A percentile compares a stretch with the other conserved stretches of the same genome.
Evolutionary conservation across 2,329 filamentous ascomycete genomes (phyloP).

Genomic region (Chaetomium globosum): DNA sequence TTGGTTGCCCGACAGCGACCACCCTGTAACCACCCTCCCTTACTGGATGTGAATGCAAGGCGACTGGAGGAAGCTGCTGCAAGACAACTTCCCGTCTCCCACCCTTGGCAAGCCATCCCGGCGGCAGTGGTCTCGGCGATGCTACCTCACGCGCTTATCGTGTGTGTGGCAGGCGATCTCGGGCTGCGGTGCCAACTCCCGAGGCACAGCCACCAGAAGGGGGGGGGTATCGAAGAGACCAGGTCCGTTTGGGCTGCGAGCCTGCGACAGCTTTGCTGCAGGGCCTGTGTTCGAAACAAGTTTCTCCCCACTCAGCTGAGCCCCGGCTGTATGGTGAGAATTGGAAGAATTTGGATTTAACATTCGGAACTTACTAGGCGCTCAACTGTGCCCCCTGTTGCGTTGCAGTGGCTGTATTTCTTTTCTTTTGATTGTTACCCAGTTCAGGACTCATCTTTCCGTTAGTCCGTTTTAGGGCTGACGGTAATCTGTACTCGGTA

Average conservation of each 20-base stretch:
- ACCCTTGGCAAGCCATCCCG: neutral
- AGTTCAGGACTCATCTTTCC: neutral
- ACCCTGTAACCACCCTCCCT: neutral
- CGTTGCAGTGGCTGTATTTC: neutral
- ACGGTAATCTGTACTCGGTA: neutral
- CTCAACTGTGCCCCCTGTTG: neutral
- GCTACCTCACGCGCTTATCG: neutral
- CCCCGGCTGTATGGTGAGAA: neutral
- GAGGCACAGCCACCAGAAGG: conserved; percentile 4
- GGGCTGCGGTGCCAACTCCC: neutral
- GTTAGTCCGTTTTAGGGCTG: neutral
- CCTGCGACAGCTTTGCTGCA: neutral
- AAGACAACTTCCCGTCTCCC: too few species aligned
- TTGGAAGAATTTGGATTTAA: neutral
- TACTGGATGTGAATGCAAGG: too few species aligned
- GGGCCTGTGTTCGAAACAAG: neutral
- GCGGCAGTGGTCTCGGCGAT: neutral
- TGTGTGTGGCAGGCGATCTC: neutral
- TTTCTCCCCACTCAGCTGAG: neutral
- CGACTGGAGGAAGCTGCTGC: too few species aligned
- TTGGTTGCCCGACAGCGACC: neutral
- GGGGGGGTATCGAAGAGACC: neutral
- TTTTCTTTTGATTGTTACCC: neutral
- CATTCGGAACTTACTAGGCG: neutral
- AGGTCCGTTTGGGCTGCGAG: neutral